Base-by-base conservation (phyloP, 2,329 filamentous ascomycete genomes). In the Metarhizium rileyi region DNA sequence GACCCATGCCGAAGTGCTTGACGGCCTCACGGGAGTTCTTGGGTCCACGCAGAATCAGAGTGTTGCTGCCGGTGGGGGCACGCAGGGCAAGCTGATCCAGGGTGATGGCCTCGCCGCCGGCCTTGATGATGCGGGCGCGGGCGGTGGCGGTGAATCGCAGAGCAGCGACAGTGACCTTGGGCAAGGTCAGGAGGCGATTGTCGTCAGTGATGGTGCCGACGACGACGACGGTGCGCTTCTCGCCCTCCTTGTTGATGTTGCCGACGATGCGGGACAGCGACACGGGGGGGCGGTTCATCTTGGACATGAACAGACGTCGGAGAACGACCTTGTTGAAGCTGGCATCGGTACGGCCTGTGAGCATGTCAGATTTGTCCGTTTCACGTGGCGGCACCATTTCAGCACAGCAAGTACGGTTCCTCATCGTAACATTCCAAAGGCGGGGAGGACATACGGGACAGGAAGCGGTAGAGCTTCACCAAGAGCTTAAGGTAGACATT, bases 251-350 rank as follows among this genome's bases (percentile, higher is more conserved):
- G 67, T 73, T 74, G 65, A 80, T 73, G 74, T 86, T 87, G 69
- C 76, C 72, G 58, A 78, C 84, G 67, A 97, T 89, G 73, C 91
- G 87, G 61, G 90, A 96, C 66, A 98, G 80, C 55, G 90, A 96
- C 67, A 98, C 84, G 58, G 93, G 90, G 55, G 89, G 88, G 64
- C 90, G 87, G 87, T 97, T 97, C 77, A 94, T 95, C 76, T 90
- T 89, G 73, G 90, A 95, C 88, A 93, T 95, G 71, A 95, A 95
- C 56, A 98, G 86, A 68, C 93, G 88, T 72, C 91, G 90, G 66
- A 98, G 87, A 69, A 98, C 83, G 66, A 93, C 87, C 81, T 95
- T 94, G 87, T 98, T 98, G 87, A 98, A 98, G 77, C 81, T 82
- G 60, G 89, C 82, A 73, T 97, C 93, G 70, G 93, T 98, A 70